These are phyloP conservation scores for Selaginella tamariscina DNA, from an alignment of 75 land plant species.

Conservation along the genomic window DNA sequence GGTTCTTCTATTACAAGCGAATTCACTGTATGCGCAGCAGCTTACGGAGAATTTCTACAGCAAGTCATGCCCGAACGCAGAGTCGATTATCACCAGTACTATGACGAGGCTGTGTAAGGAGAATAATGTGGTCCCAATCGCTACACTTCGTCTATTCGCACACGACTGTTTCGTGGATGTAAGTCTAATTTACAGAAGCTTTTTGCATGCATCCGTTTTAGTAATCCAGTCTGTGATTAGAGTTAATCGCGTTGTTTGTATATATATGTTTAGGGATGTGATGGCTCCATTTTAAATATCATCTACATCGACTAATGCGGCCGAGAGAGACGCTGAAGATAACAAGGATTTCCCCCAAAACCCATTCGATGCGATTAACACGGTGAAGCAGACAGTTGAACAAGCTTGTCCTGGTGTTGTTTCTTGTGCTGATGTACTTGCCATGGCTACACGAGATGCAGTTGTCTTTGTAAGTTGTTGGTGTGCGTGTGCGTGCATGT, in stretches of 20 bases:
- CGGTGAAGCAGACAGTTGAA: not conserved
- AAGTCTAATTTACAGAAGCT: not conserved
- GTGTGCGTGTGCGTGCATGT: no score
- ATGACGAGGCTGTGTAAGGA: not conserved
- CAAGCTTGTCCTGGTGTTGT: constrained; percentile 6
- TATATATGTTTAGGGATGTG: constrained; percentile 4
- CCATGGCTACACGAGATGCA: not conserved
- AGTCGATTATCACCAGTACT: not conserved
- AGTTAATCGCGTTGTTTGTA: not conserved
- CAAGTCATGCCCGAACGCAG: not conserved
- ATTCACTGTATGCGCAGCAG: constrained; percentile 5
- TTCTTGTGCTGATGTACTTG: constrained; percentile 10
- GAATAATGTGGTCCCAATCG: constrained; percentile 4
- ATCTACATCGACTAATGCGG: not conserved
- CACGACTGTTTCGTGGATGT: constrained; percentile 7
- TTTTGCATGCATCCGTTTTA: not conserved
- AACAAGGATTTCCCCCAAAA: not conserved
- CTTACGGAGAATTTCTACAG: constrained; percentile 3
- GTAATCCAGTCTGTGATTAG: not conserved
- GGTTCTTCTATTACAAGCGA: no score
- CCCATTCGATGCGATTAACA: not conserved
- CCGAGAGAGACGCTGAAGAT: not conserved
- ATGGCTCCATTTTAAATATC: not conserved
- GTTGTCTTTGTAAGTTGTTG: constrained; percentile 7
- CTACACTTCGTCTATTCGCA: not conserved